Conservation (phyloP, 257 asterid species). For the Scutellaria minor region DNA sequence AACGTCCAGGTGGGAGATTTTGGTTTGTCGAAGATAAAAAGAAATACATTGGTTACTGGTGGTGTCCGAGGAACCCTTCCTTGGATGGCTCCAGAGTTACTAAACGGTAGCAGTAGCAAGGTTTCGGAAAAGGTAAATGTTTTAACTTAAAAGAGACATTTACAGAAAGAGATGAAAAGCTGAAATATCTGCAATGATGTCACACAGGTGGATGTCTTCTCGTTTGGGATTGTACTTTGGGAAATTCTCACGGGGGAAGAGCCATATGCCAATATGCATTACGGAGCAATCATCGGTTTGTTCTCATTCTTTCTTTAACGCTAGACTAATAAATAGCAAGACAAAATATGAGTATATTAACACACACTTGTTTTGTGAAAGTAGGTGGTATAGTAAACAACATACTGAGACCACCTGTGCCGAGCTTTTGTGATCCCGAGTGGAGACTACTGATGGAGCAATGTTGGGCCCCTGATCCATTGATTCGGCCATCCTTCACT, state of each 20-base stretch:
- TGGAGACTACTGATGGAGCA: conserved; percentile 93
- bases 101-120: conserved; percentile 91
- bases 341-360: not conserved
- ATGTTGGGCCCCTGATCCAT: conserved; percentile 96
- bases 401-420: conserved; percentile 81
- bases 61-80: conserved; percentile 99
- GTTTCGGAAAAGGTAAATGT: conserved; percentile 83
- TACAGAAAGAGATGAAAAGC: not conserved
- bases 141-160: not conserved
- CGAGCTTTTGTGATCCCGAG: conserved; percentile 74
- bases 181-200: not conserved
- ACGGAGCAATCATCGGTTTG: conserved; percentile 94
- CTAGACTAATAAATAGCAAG: not conserved
- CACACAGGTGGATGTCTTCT: conserved; percentile 89
- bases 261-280: conserved; percentile 97
- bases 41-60: conserved; percentile 90
- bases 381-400: conserved; percentile 92
- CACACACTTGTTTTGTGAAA: not conserved
- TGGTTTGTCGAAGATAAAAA: conserved; percentile 91
- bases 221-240: conserved; percentile 94
- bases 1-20: conserved; percentile 81
- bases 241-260: conserved; percentile 98
- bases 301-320: conserved; percentile 3
- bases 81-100: conserved; percentile 97
- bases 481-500: conserved; percentile 76